Percentiles rank a stretch among this genome's conserved stretches.
phyloP scores from a whole-genome alignment of 2,329 filamentous ascomycete species.

The Cladosporium sp. region DNA sequence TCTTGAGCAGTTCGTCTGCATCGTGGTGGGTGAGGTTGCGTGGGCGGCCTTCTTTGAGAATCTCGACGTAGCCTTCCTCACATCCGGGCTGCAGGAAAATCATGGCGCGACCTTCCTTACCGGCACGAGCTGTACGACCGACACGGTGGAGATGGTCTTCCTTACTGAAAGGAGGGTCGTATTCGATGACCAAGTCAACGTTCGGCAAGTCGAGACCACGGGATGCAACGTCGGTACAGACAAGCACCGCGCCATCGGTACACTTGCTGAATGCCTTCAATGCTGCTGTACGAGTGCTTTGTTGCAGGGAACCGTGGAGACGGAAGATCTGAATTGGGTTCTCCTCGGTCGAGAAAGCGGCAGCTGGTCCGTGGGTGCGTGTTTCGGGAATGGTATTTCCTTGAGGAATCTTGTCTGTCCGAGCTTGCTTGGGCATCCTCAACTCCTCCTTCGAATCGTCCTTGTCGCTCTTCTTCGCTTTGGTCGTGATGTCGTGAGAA shows the following conservation, averaged over 20 bases:
- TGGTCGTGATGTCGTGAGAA: constrained; percentile 49
- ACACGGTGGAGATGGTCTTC: constrained; percentile 94
- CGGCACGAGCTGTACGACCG: constrained; percentile 90
- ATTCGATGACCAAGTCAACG: constrained; percentile 92
- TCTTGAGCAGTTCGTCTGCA: constrained; percentile 66
- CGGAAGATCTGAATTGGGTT: constrained; percentile 80
- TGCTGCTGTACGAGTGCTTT: constrained; percentile 83
- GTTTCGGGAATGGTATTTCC: constrained; percentile 40
- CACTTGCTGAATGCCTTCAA: constrained; percentile 75
- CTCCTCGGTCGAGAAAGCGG: constrained; percentile 55
- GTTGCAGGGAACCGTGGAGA: constrained; percentile 88
- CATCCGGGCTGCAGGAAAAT: constrained; percentile 88
- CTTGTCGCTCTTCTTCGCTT: constrained; percentile 28
- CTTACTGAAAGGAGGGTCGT: constrained; percentile 90
- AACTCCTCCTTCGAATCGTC: constrained; percentile 18
- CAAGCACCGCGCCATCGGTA: constrained; percentile 74
- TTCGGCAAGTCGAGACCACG: constrained; percentile 94
- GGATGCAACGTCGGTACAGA: constrained; percentile 94
- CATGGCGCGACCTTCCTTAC: constrained; percentile 79
- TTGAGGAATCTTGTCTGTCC: constrained; percentile 44
- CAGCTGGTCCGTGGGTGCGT: constrained; percentile 53
- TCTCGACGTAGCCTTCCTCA: constrained; percentile 85
- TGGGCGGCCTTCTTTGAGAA: constrained; percentile 69
- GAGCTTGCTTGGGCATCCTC: constrained; percentile 30
- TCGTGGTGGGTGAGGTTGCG: constrained; percentile 58